phyloP scores from a whole-genome alignment of 2,329 filamentous ascomycete species.

The Knoxdaviesia capensis region DNA sequence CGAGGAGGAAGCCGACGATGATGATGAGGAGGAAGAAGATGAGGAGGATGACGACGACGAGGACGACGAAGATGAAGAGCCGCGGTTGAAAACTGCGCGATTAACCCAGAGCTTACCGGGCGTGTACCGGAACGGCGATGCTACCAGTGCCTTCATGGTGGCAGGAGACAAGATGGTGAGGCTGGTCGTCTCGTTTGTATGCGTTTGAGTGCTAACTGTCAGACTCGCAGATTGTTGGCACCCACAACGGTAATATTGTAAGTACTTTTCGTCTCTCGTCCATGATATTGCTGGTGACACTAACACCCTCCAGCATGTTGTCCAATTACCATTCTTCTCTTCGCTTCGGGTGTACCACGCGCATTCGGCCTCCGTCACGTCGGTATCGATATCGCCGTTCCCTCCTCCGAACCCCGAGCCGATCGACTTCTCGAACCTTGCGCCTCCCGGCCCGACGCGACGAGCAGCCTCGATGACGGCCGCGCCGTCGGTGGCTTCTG shows the following conservation, averaged over 20 bases:
- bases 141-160: slow-evolving; percentile 76
- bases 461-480: slow-evolving; percentile 10
- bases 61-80: slow-evolving; percentile 83
- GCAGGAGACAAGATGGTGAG: slow-evolving; percentile 91
- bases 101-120: slow-evolving; percentile 61
- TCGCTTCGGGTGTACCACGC: slow-evolving; percentile 74
- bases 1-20: slow-evolving; percentile 8
- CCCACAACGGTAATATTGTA: slow-evolving; percentile 92
- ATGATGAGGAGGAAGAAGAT: slow-evolving; percentile 13
- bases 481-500: slow-evolving; percentile 24
- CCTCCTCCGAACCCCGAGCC: slow-evolving; percentile 29
- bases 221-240: slow-evolving; percentile 57
- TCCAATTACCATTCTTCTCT: slow-evolving; percentile 67
- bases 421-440: background rate
- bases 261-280: slow-evolving; percentile 12
- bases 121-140: slow-evolving; percentile 87
- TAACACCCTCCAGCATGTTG: slow-evolving; percentile 45
- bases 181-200: too few species aligned
- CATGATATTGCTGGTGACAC: slow-evolving; percentile 1
- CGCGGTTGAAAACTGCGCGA: slow-evolving; percentile 78
- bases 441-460: slow-evolving; percentile 6
- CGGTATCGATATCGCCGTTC: slow-evolving; percentile 75
- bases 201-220: slow-evolving; percentile 11
- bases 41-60: slow-evolving; percentile 48
- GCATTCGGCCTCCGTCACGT: slow-evolving; percentile 78